Conservation (phyloP, 352 stramenopile genomes). For the Pythium brassicae region DNA sequence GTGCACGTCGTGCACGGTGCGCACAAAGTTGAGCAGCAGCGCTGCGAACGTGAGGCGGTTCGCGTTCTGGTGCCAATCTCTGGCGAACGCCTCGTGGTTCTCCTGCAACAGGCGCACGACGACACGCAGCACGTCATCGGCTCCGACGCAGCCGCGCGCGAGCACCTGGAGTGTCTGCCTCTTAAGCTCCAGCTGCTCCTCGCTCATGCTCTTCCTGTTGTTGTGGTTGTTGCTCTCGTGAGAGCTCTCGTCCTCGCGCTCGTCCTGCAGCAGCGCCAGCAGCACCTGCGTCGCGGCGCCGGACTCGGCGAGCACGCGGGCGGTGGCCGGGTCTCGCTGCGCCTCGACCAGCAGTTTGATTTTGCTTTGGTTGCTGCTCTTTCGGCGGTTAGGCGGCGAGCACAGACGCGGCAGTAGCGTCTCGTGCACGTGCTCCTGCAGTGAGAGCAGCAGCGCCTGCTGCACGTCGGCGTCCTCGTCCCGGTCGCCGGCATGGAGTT, state of each 20-base stretch:
- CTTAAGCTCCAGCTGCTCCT: neutral
- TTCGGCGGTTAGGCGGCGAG: too few relatives aligned
- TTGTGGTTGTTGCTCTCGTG: too few relatives aligned
- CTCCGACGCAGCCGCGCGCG: neutral
- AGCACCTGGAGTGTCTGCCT: neutral
- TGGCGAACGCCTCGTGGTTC: neutral
- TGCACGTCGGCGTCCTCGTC: neutral
- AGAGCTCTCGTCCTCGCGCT: neutral
- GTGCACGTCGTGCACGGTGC: neutral
- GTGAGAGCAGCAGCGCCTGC: neutral
- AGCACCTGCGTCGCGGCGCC: neutral
- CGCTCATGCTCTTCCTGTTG: too few relatives aligned
- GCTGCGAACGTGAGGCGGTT: neutral
- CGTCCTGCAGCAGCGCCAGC: neutral
- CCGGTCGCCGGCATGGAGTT: neutral
- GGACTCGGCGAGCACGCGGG: neutral
- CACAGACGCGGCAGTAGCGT: neutral
- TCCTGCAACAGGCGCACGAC: neutral
- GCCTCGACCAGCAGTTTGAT: neutral
- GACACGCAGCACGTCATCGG: neutral
- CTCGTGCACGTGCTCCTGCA: neutral
- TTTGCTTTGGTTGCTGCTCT: neutral
- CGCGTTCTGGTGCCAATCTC: neutral
- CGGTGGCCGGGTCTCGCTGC: neutral
- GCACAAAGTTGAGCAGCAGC: neutral